Evolutionary conservation across 2,329 filamentous ascomycete genomes (phyloP).

Genomic region (Sarocladium brachiariae): DNA sequence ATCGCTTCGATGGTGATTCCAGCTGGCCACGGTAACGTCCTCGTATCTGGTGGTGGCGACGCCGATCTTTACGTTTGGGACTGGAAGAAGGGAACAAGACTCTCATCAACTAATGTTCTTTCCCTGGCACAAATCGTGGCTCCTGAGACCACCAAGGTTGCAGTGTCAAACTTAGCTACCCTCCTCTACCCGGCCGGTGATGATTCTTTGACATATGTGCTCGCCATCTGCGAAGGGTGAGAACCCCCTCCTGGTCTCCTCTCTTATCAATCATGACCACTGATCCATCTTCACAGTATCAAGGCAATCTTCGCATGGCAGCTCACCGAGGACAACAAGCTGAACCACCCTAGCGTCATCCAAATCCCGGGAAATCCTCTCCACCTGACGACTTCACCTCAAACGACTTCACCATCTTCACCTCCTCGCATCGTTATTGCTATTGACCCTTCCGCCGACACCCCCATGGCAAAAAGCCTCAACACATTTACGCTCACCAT

Average conservation of each 20-base stretch:
- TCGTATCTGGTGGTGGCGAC: slow-evolving; percentile 86
- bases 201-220: slow-evolving; percentile 21
- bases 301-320: slow-evolving; percentile 61
- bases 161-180: slow-evolving; percentile 38
- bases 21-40: slow-evolving; percentile 43
- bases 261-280: slow-evolving; percentile 13
- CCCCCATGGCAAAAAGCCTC: slow-evolving; percentile 22
- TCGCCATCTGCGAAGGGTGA: slow-evolving; percentile 39
- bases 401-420: slow-evolving; percentile 11
- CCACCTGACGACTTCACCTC: slow-evolving; percentile 33
- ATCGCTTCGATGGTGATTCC: slow-evolving; percentile 69
- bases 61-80: slow-evolving; percentile 73
- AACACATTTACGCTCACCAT: slow-evolving; percentile 24
- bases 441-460: slow-evolving; percentile 29
- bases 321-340: slow-evolving; percentile 38
- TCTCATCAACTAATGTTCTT: slow-evolving; percentile 49
- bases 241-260: slow-evolving; percentile 16
- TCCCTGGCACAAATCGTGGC: slow-evolving; percentile 30
- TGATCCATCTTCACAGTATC: slow-evolving; percentile 31
- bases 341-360: slow-evolving; percentile 42
- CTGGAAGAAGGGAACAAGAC: slow-evolving; percentile 55
- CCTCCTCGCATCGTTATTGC: slow-evolving; percentile 30
- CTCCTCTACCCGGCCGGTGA: slow-evolving; percentile 23
- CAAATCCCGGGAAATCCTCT: slow-evolving; percentile 60
- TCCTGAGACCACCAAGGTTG: slow-evolving; percentile 33